Percentiles rank a stretch among this genome's conserved stretches.
These are phyloP conservation scores for Ceratopteris richardii DNA, from an alignment of 75 land plant species.

Conservation along the genomic window DNA sequence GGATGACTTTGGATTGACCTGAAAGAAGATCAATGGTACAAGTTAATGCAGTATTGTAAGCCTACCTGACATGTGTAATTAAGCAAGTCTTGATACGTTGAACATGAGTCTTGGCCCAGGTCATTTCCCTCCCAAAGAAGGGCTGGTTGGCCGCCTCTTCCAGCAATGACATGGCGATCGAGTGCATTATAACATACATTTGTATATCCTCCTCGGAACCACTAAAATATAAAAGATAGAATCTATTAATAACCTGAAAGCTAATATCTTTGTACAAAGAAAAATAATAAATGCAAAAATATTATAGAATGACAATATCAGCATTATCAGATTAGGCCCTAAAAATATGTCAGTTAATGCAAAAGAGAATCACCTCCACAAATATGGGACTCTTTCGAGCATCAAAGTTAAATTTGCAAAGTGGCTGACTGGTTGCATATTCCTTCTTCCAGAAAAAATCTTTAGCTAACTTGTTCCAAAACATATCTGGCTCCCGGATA, in stretches of 20 bases:
- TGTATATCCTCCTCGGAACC: slow-evolving; percentile 25
- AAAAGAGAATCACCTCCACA: slow-evolving; percentile 15
- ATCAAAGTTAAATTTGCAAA: slow-evolving; percentile 17
- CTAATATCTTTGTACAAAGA: too few relatives aligned
- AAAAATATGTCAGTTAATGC: not conserved
- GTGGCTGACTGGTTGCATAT: slow-evolving; percentile 8
- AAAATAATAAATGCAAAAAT: too few relatives aligned
- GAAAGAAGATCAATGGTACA: too few relatives aligned
- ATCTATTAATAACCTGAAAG: not conserved
- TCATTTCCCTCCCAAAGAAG: slow-evolving; percentile 22
- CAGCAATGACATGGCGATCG: slow-evolving; percentile 17
- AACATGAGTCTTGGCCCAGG: slow-evolving; percentile 3
- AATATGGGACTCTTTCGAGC: slow-evolving; percentile 12
- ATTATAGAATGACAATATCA: too few relatives aligned
- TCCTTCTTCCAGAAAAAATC: slow-evolving; percentile 9
- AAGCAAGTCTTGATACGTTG: slow-evolving; percentile 13
- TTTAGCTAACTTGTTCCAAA: slow-evolving; percentile 12
- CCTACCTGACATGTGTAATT: slow-evolving; percentile 13
- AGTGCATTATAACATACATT: slow-evolving; percentile 22
- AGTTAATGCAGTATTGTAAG: too few relatives aligned
- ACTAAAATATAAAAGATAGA: slow-evolving; percentile 1
- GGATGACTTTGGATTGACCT: too few relatives aligned
- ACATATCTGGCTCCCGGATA: slow-evolving; percentile 5
- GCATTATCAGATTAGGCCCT: not conserved
- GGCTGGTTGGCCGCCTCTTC: slow-evolving; percentile 12